Percentiles rank a stretch among this genome's conserved stretches.
These are phyloP conservation scores for Raffaelea ambrosiae DNA, from an alignment of 2,329 filamentous ascomycete species.

Conservation along the genomic window DNA sequence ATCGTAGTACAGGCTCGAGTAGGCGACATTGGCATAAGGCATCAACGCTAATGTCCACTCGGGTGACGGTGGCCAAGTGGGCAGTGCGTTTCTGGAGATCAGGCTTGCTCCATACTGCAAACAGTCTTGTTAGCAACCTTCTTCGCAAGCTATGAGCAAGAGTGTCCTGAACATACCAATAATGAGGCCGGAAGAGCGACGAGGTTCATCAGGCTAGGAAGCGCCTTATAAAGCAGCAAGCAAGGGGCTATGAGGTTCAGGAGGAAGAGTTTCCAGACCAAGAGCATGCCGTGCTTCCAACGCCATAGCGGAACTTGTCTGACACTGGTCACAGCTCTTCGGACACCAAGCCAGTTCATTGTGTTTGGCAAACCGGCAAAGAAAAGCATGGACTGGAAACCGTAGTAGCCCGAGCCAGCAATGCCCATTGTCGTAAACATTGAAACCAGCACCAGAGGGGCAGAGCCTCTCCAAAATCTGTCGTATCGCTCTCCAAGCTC, in stretches of 20 bases:
- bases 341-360: slow-evolving; percentile 28
- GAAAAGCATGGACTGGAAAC: slow-evolving; percentile 37
- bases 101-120: slow-evolving; percentile 40
- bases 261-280: slow-evolving; percentile 18
- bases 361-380: slow-evolving; percentile 43
- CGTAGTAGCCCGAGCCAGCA: slow-evolving; percentile 46
- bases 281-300: slow-evolving; percentile 6
- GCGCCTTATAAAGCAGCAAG: slow-evolving; percentile 33
- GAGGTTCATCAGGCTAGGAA: slow-evolving; percentile 33
- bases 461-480: slow-evolving; percentile 41
- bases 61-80: slow-evolving; percentile 46
- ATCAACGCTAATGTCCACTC: slow-evolving; percentile 40
- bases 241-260: slow-evolving; percentile 38
- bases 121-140: not conserved
- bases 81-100: slow-evolving; percentile 33
- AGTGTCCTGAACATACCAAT: slow-evolving; percentile 24
- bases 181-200: slow-evolving; percentile 32
- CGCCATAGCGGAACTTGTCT: not conserved
- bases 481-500: slow-evolving; percentile 54
- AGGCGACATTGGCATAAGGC: slow-evolving; percentile 32
- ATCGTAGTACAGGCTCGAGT: slow-evolving; percentile 36
- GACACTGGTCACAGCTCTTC: not conserved
- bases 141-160: not conserved
- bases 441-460: slow-evolving; percentile 57
- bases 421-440: slow-evolving; percentile 44